Evolutionary conservation across 768 basidiomycete genomes (phyloP), one percentile per base, ranked within the genome.

Genomic region (Lanmaoa pseudosensibilis): DNA sequence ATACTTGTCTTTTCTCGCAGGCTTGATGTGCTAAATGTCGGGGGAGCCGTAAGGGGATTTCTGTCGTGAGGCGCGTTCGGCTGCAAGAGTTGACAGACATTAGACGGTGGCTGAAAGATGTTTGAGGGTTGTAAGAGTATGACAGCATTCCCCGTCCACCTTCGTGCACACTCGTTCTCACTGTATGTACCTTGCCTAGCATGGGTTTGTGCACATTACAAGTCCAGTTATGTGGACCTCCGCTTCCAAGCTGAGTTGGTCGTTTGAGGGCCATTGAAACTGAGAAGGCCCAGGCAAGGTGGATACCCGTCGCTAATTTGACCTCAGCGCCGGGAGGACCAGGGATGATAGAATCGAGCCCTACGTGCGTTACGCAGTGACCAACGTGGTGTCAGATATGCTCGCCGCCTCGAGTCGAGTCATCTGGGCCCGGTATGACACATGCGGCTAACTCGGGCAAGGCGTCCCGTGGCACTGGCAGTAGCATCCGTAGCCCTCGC

Each of bases 11-110:
- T 11, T 40, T 43, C 50, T 32, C 56, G 6, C 65, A 89, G 87
- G 68, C 77, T 97, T 62, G 94, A 97, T 68, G 85, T 92, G 10
- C 77, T 88, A 58, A 94, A 93, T 64, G 92, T 98, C 0, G 94
- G 94, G 10, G 88, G 94, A 2, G 94, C 94, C 1, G 87, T 98
- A 53, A 81, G 90, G 58, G 94, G 94, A 0, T 96, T 97, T 77
- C 74, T 97, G 63, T 85, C 83, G 13, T 88, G 64, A 69, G 5
- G 33, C 12, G 21, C 18, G 32, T 34, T 30, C 4, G 11, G 38
- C 10, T 46, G 33, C 21, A 36, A 33, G 6, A 46, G 5, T 27
- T 13, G 48, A 25, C 23, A 19, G n/a, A 1, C 16, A 30, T 21
- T 21, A 7, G 5, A 32, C 19, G 46, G 19, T 32, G 13, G 19